phyloP scores from a whole-genome alignment of 345 rosid species.

The Linum tenue region DNA sequence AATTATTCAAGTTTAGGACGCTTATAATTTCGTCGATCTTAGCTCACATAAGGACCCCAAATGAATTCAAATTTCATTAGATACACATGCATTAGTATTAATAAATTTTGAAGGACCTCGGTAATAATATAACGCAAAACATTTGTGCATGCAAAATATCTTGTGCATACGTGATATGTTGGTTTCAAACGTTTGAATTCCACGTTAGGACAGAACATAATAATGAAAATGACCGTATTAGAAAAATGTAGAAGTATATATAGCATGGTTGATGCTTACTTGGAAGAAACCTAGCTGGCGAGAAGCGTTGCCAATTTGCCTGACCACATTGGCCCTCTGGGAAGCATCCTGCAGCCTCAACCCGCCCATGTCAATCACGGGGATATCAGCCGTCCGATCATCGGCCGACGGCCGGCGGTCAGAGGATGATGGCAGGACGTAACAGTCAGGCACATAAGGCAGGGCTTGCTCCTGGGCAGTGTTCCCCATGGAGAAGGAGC shows the following conservation, averaged over 20 bases:
- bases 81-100: no score
- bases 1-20: no score
- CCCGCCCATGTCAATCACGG: slow-evolving; percentile 39
- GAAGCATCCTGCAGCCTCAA: slow-evolving; percentile 18
- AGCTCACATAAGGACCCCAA: no score
- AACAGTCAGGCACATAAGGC: slow-evolving; percentile 32
- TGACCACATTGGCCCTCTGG: slow-evolving; percentile 26
- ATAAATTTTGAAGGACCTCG: no score
- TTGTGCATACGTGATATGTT: no score
- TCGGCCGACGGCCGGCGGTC: slow-evolving; percentile 16
- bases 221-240: no score
- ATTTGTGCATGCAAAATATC: no score
- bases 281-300: slow-evolving; percentile 43
- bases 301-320: slow-evolving; percentile 37
- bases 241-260: background rate
- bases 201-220: no score
- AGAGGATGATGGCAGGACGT: slow-evolving; percentile 24
- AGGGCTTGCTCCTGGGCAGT: slow-evolving; percentile 41
- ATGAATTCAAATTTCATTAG: no score
- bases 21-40: no score
- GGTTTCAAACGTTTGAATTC: no score
- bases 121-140: no score
- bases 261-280: slow-evolving; percentile 23
- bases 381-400: slow-evolving; percentile 20
- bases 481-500: slow-evolving; percentile 31